A percentile compares a stretch with the other conserved stretches of the same genome.
Evolutionary conservation across 1,284 basidiomycete species (phyloP).

Genomic region (Volvariella volvacea): DNA sequence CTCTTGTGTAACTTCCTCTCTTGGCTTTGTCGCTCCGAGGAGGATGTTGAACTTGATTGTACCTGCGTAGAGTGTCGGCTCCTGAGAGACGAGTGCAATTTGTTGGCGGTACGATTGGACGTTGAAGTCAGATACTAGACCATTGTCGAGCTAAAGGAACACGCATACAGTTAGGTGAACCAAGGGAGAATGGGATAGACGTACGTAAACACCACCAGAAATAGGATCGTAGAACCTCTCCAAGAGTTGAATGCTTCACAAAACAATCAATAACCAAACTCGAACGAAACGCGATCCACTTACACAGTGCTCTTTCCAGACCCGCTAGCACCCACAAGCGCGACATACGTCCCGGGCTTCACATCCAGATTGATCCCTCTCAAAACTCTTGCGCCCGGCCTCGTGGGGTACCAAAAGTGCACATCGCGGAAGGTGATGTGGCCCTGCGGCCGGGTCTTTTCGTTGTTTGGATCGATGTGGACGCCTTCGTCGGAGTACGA

Average conservation of each 20-base stretch:
- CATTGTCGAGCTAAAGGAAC: constrained; percentile 75
- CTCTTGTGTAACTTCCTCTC: constrained; percentile 77
- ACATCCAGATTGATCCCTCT: constrained; percentile 75
- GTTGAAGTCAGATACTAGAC: constrained; percentile 77
- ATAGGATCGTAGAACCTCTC: constrained; percentile 88
- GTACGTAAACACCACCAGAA: constrained; percentile 60
- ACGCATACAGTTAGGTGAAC: constrained; percentile 4
- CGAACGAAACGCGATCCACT: constrained; percentile 19
- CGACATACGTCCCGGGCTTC: constrained; percentile 85
- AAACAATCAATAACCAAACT: constrained; percentile 3
- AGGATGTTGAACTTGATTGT: constrained; percentile 85
- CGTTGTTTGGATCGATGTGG: constrained; percentile 22
- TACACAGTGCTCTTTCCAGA: constrained; percentile 85
- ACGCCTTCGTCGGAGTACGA: constrained; percentile 72
- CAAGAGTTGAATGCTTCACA: constrained; percentile 67
- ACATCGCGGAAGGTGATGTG: constrained; percentile 76
- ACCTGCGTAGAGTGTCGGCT: constrained; percentile 83
- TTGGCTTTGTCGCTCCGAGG: constrained; percentile 80
- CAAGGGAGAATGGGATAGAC: constrained; percentile 15
- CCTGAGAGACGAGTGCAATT: constrained; percentile 88
- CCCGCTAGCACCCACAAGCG: constrained; percentile 86
- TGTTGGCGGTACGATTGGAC: constrained; percentile 79
- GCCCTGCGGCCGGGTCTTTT: constrained; percentile 50
- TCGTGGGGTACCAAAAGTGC: constrained; percentile 92
- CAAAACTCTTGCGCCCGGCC: constrained; percentile 80